These are phyloP conservation scores for Durio zibethinus DNA, from an alignment of 345 rosid genomes.

Conservation along the genomic window DNA sequence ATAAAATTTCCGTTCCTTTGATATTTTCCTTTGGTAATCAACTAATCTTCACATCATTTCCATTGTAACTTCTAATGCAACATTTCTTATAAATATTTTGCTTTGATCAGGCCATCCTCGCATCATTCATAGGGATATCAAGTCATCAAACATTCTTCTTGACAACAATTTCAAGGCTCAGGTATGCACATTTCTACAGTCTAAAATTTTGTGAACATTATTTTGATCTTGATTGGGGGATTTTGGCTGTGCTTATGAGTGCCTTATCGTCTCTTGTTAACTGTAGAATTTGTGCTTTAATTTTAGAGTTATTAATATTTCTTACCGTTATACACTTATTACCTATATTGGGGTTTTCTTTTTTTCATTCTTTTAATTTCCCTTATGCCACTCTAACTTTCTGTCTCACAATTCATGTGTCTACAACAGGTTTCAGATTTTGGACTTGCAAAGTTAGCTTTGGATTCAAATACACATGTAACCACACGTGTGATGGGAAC, in stretches of 20 bases:
- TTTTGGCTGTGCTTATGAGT: constrained; percentile 9
- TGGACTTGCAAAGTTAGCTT: constrained; percentile 90
- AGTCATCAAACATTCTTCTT: constrained; percentile 92
- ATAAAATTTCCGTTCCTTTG: background rate
- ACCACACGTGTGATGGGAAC: constrained; percentile 99
- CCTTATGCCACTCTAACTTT: constrained; percentile 12
- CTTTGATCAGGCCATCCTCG: constrained; percentile 84
- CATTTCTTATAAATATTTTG: background rate
- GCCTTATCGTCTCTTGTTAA: background rate
- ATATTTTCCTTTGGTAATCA: background rate
- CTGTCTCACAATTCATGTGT: background rate
- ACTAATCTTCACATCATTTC: background rate
- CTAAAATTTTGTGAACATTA: constrained; percentile 5
- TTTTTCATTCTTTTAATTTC: background rate
- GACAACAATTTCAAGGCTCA: constrained; percentile 82
- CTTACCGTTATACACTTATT: background rate
- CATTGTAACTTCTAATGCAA: constrained; percentile 3
- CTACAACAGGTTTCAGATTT: constrained; percentile 78
- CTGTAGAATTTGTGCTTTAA: background rate
- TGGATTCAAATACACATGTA: constrained; percentile 86
- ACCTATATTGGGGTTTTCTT: background rate
- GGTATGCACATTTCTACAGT: constrained; percentile 44
- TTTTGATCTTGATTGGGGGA: constrained; percentile 11
- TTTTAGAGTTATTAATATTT: background rate
- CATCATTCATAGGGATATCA: constrained; percentile 93